Percentiles rank a stretch among this genome's conserved stretches.
Conservation (phyloP, 1,284 basidiomycete species). For the Earliella scabrosa region DNA sequence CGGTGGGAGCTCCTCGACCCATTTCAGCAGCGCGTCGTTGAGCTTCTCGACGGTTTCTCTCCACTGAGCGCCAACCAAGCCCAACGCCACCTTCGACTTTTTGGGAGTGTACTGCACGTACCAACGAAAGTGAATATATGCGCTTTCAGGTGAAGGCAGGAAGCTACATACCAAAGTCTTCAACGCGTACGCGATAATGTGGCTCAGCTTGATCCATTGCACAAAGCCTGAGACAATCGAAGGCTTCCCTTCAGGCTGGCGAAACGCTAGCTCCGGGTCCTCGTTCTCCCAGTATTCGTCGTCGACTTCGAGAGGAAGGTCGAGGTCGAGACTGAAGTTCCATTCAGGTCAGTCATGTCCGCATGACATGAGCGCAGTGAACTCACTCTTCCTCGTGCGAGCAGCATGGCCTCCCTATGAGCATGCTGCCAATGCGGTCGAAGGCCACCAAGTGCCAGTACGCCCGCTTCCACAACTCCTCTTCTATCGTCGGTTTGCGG, state of each 20-base stretch:
- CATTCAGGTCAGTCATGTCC: neutral
- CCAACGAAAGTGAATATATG: neutral
- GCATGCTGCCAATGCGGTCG: slow-evolving; percentile 67
- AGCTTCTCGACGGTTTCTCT: slow-evolving; percentile 71
- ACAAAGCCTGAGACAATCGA: slow-evolving; percentile 68
- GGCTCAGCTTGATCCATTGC: slow-evolving; percentile 68
- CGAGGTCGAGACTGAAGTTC: slow-evolving; percentile 71
- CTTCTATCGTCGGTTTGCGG: slow-evolving; percentile 39
- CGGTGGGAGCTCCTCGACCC: slow-evolving; percentile 72
- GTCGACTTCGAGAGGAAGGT: slow-evolving; percentile 81
- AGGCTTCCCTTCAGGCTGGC: slow-evolving; percentile 69
- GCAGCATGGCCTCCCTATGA: slow-evolving; percentile 73
- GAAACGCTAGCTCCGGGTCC: slow-evolving; percentile 52
- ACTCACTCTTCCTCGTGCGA: slow-evolving; percentile 81
- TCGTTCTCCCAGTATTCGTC: slow-evolving; percentile 83
- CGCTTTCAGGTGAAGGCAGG: too few relatives aligned
- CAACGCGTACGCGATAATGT: slow-evolving; percentile 72
- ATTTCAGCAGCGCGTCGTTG: slow-evolving; percentile 72
- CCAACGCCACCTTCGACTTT: slow-evolving; percentile 57
- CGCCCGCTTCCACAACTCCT: slow-evolving; percentile 54
- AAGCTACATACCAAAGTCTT: slow-evolving; percentile 60
- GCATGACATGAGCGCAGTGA: neutral
- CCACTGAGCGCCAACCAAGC: slow-evolving; percentile 54
- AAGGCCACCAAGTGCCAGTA: slow-evolving; percentile 59
- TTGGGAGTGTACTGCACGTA: slow-evolving; percentile 80